Conservation (phyloP, 257 asterid genomes). For the Avicennia marina region DNA sequence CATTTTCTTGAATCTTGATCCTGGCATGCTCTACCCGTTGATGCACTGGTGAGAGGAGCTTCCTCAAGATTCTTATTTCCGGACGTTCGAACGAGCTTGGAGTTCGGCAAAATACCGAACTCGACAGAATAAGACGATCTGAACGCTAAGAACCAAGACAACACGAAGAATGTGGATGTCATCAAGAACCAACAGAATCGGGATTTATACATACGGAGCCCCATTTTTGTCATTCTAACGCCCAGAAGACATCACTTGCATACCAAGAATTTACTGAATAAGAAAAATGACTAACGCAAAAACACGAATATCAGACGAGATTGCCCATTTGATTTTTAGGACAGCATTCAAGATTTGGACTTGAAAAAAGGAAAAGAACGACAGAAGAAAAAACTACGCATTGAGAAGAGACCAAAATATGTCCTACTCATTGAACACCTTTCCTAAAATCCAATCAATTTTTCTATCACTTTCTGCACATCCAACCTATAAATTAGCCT, state of each 20-base stretch:
- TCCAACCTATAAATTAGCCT: conserved; percentile 5
- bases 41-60: not conserved
- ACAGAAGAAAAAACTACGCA: not conserved
- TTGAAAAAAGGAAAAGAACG: not conserved
- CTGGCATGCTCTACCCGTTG: conserved; percentile 14
- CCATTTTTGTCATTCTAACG: conserved; percentile 44
- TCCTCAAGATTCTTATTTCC: conserved; percentile 23
- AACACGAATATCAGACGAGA: conserved; percentile 16
- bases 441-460: not conserved
- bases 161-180: conserved; percentile 50
- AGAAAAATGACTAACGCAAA: not conserved
- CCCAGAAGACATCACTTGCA: not conserved
- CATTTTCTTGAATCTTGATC: conserved; percentile 25
- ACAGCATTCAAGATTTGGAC: conserved; percentile 21
- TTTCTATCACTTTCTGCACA: conserved; percentile 1
- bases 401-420: not conserved
- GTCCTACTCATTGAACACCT: not conserved
- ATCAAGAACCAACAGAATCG: conserved; percentile 59
- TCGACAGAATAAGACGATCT: conserved; percentile 49
- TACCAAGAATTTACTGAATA: not conserved
- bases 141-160: conserved; percentile 70
- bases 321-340: conserved; percentile 18
- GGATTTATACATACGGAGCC: conserved; percentile 43
- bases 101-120: conserved; percentile 37
- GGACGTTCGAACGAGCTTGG: conserved; percentile 32